phyloP scores from a whole-genome alignment of 2,329 filamentous ascomycete species.

The Aspergillus latus region DNA sequence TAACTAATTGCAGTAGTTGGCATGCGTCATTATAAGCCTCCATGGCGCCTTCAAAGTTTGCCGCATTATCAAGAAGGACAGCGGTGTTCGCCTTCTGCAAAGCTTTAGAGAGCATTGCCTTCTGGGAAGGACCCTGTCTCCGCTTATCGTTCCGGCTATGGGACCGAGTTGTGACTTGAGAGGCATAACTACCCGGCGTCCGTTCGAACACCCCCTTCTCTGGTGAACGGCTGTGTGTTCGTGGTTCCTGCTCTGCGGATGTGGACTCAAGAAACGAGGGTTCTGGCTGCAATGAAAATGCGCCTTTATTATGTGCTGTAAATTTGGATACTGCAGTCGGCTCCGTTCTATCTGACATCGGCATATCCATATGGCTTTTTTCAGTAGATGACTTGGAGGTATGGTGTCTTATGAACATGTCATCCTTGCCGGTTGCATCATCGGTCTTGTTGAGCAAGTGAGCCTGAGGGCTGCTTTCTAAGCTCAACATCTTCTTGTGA shows the following conservation, averaged over 20 bases:
- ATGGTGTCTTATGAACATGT: constrained; percentile 3
- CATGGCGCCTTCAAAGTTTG: constrained; percentile 89
- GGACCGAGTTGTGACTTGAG: constrained; percentile 7
- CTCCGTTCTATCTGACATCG: not conserved
- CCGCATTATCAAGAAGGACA: constrained; percentile 91
- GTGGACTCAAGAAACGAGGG: constrained; percentile 23
- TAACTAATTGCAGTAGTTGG: constrained; percentile 79
- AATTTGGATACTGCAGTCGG: constrained; percentile 1
- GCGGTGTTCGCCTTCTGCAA: constrained; percentile 94
- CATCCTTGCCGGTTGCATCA: constrained; percentile 6
- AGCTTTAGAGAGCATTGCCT: constrained; percentile 94
- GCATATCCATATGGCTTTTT: not conserved
- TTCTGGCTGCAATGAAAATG: constrained; percentile 11
- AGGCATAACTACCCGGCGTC: constrained; percentile 4
- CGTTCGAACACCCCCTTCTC: constrained; percentile 2
- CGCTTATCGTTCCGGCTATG: constrained; percentile 31
- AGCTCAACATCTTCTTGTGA: constrained; percentile 17
- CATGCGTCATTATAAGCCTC: constrained; percentile 91
- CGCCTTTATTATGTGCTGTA: constrained; percentile 3
- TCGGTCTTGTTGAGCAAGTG: constrained; percentile 9
- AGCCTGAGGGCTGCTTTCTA: constrained; percentile 10
- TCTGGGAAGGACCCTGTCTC: constrained; percentile 67
- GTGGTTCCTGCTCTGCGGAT: constrained; percentile 6
- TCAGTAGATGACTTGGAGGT: constrained; percentile 5
- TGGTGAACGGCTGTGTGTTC: constrained; percentile 2